Evolutionary conservation across 2,329 filamentous ascomycete genomes (phyloP).

Genomic region (Aspergillus costaricaensis): DNA sequence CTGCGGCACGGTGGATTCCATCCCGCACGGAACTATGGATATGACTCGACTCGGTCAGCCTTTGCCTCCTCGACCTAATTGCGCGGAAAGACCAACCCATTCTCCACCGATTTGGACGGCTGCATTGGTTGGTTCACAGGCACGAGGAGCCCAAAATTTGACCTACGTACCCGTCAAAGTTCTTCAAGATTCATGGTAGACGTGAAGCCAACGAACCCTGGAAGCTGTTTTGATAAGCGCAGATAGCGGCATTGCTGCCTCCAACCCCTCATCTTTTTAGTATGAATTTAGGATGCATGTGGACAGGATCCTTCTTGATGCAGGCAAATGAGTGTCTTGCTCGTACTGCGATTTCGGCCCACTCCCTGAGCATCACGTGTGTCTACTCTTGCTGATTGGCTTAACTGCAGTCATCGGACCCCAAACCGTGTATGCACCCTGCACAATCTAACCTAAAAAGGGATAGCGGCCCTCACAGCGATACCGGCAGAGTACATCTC

Average conservation of each 20-base stretch:
- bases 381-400: not conserved
- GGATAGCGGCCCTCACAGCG: not conserved
- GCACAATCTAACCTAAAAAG: not conserved
- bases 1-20: not conserved
- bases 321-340: not conserved
- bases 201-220: not conserved
- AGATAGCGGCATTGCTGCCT: not conserved
- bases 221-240: not conserved
- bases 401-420: not conserved
- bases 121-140: not conserved
- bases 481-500: not conserved
- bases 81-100: not conserved
- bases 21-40: not conserved
- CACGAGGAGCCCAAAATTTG: not conserved
- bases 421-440: not conserved
- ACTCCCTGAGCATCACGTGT: not conserved
- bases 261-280: not conserved
- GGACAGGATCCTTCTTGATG: not conserved
- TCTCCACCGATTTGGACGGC: not conserved
- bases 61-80: not conserved
- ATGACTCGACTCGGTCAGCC: not conserved
- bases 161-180: not conserved
- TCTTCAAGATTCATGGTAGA: not conserved
- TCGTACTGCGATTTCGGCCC: not conserved
- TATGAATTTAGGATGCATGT: not conserved